phyloP scores from a whole-genome alignment of 768 basidiomycete genomes.

The Daedaleopsis nitida region DNA sequence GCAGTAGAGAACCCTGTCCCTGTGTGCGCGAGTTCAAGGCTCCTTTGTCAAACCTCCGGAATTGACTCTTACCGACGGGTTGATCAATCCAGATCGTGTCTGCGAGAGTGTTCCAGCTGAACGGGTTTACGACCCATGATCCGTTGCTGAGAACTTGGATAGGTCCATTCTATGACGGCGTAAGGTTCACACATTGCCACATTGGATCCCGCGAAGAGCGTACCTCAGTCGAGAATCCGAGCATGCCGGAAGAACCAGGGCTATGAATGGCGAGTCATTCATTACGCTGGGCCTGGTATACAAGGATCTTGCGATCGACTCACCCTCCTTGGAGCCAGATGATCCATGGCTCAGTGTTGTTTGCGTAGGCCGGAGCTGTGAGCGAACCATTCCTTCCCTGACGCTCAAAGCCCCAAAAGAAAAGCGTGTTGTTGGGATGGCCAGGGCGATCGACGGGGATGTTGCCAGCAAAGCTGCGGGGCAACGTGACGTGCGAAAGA shows the following conservation, averaged over 20 bases:
- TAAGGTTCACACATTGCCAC: too few species aligned
- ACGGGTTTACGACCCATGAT: constrained; percentile 48
- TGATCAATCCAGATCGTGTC: constrained; percentile 75
- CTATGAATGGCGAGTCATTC: constrained; percentile 26
- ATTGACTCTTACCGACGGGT: constrained; percentile 45
- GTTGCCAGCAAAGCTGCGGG: constrained; percentile 33
- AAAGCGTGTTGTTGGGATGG: constrained; percentile 35
- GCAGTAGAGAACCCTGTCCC: constrained; percentile 66
- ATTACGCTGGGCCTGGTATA: not conserved
- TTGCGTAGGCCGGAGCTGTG: constrained; percentile 37
- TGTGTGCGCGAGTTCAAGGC: not conserved
- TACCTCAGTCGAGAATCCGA: constrained; percentile 61
- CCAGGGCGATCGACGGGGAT: constrained; percentile 29
- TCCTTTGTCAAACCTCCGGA: not conserved
- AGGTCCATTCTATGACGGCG: constrained; percentile 58
- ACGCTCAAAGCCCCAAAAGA: constrained; percentile 35
- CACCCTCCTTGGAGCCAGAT: constrained; percentile 79
- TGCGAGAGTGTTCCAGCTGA: constrained; percentile 59
- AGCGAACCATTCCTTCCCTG: constrained; percentile 40
- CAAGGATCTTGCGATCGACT: not conserved
- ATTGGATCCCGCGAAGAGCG: not conserved
- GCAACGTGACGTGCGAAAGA: constrained; percentile 23
- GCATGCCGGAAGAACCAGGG: constrained; percentile 71
- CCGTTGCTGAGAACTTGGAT: constrained; percentile 58
- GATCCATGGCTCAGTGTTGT: constrained; percentile 58